Evolutionary conservation across 139 green algal species (phyloP), one percentile per base, ranked within the genome.

Genomic region (Prasinococcaceae sp.): DNA sequence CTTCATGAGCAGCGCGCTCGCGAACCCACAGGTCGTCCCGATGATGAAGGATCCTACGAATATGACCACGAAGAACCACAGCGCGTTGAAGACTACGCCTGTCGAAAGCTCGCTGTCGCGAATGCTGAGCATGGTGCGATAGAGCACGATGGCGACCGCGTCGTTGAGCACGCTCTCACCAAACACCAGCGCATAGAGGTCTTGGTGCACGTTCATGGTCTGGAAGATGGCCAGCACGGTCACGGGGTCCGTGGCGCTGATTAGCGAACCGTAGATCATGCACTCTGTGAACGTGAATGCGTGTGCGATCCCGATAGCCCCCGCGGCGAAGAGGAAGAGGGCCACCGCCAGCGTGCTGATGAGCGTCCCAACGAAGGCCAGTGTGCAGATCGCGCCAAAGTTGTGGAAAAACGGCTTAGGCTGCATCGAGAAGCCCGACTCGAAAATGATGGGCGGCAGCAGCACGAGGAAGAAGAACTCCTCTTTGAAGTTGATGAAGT

Each of bases 81-180:
- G n/a, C n/a, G n/a, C n/a, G n/a, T n/a, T n/a, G n/a, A n/a, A n/a
- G n/a, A n/a, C n/a, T n/a, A n/a, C n/a, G n/a, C n/a, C n/a, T n/a
- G n/a, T n/a, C n/a, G n/a, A n/a, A n/a, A n/a, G n/a, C n/a, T n/a
- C n/a, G n/a, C n/a, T n/a, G n/a, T n/a, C n/a, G n/a, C n/a, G n/a
- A n/a, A 8, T 27, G 10, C 24, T 61, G 61, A 42, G 6, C 20
- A 86, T 59, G 12, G 79, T 69, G 33, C 63, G 50, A 48, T 86
- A 87, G 2, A 87, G 61, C 61, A 89, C 79, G 58, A 90, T 80
- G 8, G 76, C 78, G 35, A 85, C 76, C 3, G 82, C 82, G 42
- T 92, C 82, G 50, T 92, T 92, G 0, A 92, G 59, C 30, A 92
- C 80, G 24, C 48, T 74, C 60, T 92, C 82, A 2, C 82, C 82